Base-by-base conservation (phyloP, 495 filamentous ascomycete genomes). In the Penicillium pancosmium region DNA sequence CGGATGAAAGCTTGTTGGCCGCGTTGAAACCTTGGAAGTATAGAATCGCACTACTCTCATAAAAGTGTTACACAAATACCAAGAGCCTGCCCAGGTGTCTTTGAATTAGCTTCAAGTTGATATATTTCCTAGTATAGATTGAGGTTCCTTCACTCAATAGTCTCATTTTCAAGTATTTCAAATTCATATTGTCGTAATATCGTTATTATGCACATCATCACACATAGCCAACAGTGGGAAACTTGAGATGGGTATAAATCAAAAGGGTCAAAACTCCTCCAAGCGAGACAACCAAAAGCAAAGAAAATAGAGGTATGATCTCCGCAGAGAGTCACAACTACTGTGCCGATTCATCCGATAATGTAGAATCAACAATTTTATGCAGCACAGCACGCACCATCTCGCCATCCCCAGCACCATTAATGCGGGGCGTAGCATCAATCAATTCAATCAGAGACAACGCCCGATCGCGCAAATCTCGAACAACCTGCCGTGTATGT, bases 401-500 rank as follows among this genome's bases (percentile, higher is more conserved):
- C 3, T 58, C 63, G 2, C 78, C 79, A 50, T 78, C 73, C 55
- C 53, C 66, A 61, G 34, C 62, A 13, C 65, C 65, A 38, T 70
- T 68, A 23, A 55, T 67, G 51, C 40, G 68, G 38, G 79, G 63
- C 66, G 62, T 60, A 69, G 81, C 56, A 76, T 89, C 89, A n/a
- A 92, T 82, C 60, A 80, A 80, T 48, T 88, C 85, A 40, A 92
- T 83, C 72, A 91, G 75, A 59, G 73, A 76, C 52, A 84, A 71
- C 23, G 92, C 91, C 60, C 86, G 84, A 55, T 79, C 82, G 31
- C 84, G 81, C 64, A 97, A 69, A 38, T 87, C 84, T 19, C 69
- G 65, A 38, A 98, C 71, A 3, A 96, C 88, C 51, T 84, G 78
- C 52, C 84, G 78, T 16, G 89, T 93, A 69, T 98, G 94, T 55